A percentile compares a stretch with the other conserved stretches of the same genome.
phyloP scores from a whole-genome alignment of 2,329 filamentous ascomycete genomes.

The Fusarium sp. region DNA sequence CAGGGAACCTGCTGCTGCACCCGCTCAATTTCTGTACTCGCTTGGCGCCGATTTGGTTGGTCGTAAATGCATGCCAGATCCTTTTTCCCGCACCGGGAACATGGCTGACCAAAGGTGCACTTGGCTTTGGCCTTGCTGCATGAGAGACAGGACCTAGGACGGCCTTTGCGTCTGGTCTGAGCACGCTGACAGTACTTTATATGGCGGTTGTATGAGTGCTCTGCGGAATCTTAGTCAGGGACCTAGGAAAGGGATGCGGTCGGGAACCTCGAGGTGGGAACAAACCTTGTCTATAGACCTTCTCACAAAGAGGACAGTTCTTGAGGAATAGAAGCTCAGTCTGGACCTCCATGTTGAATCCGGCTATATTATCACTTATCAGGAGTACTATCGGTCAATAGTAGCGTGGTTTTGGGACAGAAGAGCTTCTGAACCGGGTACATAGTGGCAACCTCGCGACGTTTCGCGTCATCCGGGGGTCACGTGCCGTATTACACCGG shows the following conservation, averaged over 20 bases:
- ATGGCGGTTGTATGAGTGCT: constrained; percentile 40
- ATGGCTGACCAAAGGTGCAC: constrained; percentile 41
- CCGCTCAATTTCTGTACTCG: rapidly evolving
- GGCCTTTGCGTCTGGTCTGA: constrained; percentile 39
- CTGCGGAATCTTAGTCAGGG: constrained; percentile 7
- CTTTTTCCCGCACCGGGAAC: constrained; percentile 32
- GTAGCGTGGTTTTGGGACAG: neutral
- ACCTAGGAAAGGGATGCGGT: too few relatives aligned
- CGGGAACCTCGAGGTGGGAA: neutral
- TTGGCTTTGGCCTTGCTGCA: constrained; percentile 41
- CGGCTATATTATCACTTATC: too few relatives aligned
- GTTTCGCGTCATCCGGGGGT: neutral
- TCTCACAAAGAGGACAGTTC: constrained; percentile 36
- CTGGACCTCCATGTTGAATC: neutral
- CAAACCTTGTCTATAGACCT: constrained; percentile 38
- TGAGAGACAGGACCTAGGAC: constrained; percentile 35
- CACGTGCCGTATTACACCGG: neutral
- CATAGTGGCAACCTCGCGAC: neutral
- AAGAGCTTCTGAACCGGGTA: neutral
- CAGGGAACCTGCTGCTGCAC: too few relatives aligned
- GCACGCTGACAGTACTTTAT: constrained; percentile 43
- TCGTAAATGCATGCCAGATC: constrained; percentile 29
- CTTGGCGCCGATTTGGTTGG: neutral
- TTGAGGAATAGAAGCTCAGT: neutral
- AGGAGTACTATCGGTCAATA: neutral